A percentile compares a stretch with the other conserved stretches of the same genome.
phyloP scores from a whole-genome alignment of 1,284 basidiomycete genomes.

The Irpex sp. region DNA sequence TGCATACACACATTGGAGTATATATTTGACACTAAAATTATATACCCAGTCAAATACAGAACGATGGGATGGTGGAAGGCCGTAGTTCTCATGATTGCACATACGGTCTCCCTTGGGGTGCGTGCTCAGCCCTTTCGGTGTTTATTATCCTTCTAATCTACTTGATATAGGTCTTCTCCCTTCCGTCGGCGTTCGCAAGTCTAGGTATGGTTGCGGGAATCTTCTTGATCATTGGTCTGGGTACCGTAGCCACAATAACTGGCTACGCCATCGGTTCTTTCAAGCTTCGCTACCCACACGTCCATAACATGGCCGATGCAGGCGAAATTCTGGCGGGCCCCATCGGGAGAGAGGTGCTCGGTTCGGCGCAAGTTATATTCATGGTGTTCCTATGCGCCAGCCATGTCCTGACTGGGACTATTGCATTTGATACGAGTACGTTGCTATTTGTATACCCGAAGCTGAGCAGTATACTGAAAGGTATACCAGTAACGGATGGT shows the following conservation, averaged over 20 bases:
- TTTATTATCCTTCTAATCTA: neutral
- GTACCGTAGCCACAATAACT: constrained; percentile 24
- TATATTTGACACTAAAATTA: neutral
- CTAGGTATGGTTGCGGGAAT: constrained; percentile 29
- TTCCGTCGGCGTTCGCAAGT: constrained; percentile 27
- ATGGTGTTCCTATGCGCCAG: constrained; percentile 37
- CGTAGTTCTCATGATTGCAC: constrained; percentile 30
- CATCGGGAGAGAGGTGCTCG: constrained; percentile 44
- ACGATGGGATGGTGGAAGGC: constrained; percentile 34
- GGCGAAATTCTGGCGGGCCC: constrained; percentile 50
- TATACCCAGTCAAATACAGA: constrained; percentile 27
- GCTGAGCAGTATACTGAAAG: too few relatives aligned
- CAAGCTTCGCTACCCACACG: constrained; percentile 30
- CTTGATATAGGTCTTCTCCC: constrained; percentile 23
- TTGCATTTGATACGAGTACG: constrained; percentile 31
- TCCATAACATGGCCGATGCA: constrained; percentile 41
- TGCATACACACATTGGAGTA: neutral
- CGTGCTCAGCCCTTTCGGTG: neutral
- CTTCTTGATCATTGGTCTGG: constrained; percentile 27
- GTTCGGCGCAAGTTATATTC: constrained; percentile 47
- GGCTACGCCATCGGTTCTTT: constrained; percentile 28
- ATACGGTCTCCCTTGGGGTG: constrained; percentile 28
- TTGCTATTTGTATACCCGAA: too few relatives aligned
- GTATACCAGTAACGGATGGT: constrained; percentile 22
- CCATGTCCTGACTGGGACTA: constrained; percentile 30